These are phyloP conservation scores for Solanum sparsipilum DNA, from an alignment of 257 asterid species.

Conservation along the genomic window DNA sequence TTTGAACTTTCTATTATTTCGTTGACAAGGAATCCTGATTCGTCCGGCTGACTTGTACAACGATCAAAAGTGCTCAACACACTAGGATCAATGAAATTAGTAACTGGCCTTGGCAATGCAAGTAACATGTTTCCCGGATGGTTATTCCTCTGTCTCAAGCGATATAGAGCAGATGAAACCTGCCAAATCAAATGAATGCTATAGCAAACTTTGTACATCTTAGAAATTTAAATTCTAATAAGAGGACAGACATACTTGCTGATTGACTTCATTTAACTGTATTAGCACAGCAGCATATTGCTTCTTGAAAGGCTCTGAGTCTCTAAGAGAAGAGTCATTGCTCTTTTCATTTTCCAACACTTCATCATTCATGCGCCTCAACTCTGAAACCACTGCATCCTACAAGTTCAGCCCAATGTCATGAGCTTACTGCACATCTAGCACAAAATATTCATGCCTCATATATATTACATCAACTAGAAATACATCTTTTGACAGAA, in stretches of 20 bases:
- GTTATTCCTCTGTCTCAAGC: slow-evolving; percentile 65
- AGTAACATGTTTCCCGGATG: slow-evolving; percentile 44
- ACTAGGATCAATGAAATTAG: slow-evolving; percentile 26
- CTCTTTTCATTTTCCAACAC: slow-evolving; percentile 40
- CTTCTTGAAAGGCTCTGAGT: slow-evolving; percentile 61
- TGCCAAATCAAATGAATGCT: slow-evolving; percentile 11
- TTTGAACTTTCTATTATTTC: slow-evolving; percentile 78
- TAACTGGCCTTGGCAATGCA: slow-evolving; percentile 32
- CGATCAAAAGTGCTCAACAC: slow-evolving; percentile 31
- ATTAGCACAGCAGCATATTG: slow-evolving; percentile 73
- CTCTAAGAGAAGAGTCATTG: slow-evolving; percentile 42
- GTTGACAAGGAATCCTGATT: slow-evolving; percentile 43
- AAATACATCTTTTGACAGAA: neutral
- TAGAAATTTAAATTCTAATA: neutral
- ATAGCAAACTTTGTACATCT: neutral
- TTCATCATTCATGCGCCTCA: slow-evolving; percentile 73
- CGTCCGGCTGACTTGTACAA: slow-evolving; percentile 36
- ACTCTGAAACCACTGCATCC: slow-evolving; percentile 80
- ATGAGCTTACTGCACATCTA: slow-evolving; percentile 10
- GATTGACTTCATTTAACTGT: slow-evolving; percentile 58
- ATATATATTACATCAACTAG: neutral
- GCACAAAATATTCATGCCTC: neutral
- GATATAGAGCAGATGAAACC: slow-evolving; percentile 59
- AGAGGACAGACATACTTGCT: slow-evolving; percentile 41
- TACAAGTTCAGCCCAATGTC: slow-evolving; percentile 19